These are phyloP conservation scores for Kazachstania sp. DNA, from an alignment of 1,139 yeast species.

Conservation along the genomic window DNA sequence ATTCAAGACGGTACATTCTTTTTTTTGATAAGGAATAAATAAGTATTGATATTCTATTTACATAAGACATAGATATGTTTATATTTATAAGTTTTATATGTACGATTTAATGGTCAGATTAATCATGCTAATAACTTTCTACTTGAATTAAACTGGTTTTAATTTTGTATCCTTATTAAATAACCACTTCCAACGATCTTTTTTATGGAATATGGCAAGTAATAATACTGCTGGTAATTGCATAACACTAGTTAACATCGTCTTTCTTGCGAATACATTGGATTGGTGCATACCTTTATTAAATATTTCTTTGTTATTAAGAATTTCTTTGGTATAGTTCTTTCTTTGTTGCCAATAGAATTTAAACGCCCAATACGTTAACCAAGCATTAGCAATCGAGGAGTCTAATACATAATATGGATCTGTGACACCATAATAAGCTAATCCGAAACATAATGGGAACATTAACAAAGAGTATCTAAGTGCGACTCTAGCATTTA, in stretches of 20 bases:
- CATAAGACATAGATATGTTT: neutral
- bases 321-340: constrained; percentile 39
- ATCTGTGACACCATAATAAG: constrained; percentile 77
- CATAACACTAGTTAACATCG: constrained; percentile 93
- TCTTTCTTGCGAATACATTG: constrained; percentile 61
- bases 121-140: neutral
- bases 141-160: neutral
- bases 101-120: no score
- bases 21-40: neutral
- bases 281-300: constrained; percentile 52
- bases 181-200: constrained; percentile 88
- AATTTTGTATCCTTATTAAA: constrained; percentile 24
- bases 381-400: constrained; percentile 75
- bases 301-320: constrained; percentile 36
- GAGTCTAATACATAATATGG: constrained; percentile 74
- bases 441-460: constrained; percentile 79
- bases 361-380: constrained; percentile 66
- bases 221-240: constrained; percentile 86
- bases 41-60: constrained; percentile 1
- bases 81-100: neutral
- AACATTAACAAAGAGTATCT: constrained; percentile 85
- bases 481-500: constrained; percentile 89
- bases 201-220: constrained; percentile 88
- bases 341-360: constrained; percentile 74
- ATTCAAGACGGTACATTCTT: no score